phyloP scores from a whole-genome alignment of 805 yeast species.

The Isabelozyma gotoi region DNA sequence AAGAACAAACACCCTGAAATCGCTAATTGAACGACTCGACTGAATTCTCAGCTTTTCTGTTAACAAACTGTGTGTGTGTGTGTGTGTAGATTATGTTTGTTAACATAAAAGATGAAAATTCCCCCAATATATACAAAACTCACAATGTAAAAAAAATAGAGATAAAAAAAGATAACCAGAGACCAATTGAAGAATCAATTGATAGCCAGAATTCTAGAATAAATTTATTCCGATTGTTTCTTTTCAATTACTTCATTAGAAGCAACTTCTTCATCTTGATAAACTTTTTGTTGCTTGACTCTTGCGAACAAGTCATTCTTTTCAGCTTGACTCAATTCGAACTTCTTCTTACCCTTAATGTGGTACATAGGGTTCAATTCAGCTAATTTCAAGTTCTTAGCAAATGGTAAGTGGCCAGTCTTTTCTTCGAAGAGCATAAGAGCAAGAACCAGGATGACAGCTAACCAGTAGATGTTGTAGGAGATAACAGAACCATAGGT shows the following conservation, averaged over 20 bases:
- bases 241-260: neutral
- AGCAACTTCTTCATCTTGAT: slow-evolving; percentile 2
- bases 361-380: slow-evolving; percentile 36
- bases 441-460: slow-evolving; percentile 50
- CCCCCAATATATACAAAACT: neutral
- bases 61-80: neutral
- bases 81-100: neutral
- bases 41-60: neutral
- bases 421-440: slow-evolving; percentile 79
- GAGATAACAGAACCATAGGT: slow-evolving; percentile 85
- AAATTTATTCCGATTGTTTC: neutral
- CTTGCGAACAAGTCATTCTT: slow-evolving; percentile 49
- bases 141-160: neutral
- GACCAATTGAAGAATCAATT: neutral
- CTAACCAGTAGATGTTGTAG: slow-evolving; percentile 84
- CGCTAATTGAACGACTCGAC: neutral
- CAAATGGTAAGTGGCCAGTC: slow-evolving; percentile 72
- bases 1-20: neutral
- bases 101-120: neutral
- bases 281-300: slow-evolving; percentile 14
- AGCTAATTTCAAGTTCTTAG: slow-evolving; percentile 34
- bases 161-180: neutral
- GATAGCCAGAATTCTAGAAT: too few relatives aligned
- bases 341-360: slow-evolving; percentile 32
- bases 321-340: slow-evolving; percentile 53